Percentiles rank a stretch among this genome's conserved stretches.
These are phyloP conservation scores for Madurella fahalii DNA, from an alignment of 2,329 filamentous ascomycete species.

Conservation along the genomic window DNA sequence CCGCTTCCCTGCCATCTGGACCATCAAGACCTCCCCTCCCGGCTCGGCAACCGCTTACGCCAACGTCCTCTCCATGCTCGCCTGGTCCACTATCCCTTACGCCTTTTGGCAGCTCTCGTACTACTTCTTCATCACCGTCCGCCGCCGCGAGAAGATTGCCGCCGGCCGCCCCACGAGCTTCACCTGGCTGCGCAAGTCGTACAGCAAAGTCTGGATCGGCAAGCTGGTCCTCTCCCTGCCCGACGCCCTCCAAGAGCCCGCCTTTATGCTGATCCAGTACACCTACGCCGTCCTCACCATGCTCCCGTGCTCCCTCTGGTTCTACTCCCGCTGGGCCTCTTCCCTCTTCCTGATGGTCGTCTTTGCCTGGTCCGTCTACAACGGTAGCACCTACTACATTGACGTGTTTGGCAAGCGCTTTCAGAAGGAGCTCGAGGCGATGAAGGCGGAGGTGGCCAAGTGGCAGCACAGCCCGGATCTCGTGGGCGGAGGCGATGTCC, in stretches of 20 bases:
- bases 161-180: constrained; percentile 94
- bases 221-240: constrained; percentile 78
- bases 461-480: constrained; percentile 67
- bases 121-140: constrained; percentile 92
- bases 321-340: constrained; percentile 79
- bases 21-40: constrained; percentile 65
- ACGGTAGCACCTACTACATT: constrained; percentile 96
- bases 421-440: constrained; percentile 87
- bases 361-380: constrained; percentile 95
- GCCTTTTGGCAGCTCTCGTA: constrained; percentile 88
- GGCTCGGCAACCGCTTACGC: constrained; percentile 77
- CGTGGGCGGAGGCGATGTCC: constrained; percentile 11
- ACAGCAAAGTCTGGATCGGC: constrained; percentile 85
- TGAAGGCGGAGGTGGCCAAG: constrained; percentile 83
- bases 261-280: constrained; percentile 97
- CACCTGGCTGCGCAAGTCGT: constrained; percentile 91
- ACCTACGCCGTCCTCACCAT: constrained; percentile 86
- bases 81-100: constrained; percentile 93
- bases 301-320: constrained; percentile 92
- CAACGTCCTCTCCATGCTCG: constrained; percentile 75
- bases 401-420: constrained; percentile 96
- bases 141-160: constrained; percentile 91
- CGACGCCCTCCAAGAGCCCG: constrained; percentile 70
- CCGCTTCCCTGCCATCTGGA: constrained; percentile 80
- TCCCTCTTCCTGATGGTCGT: constrained; percentile 71